phyloP scores from a whole-genome alignment of 495 filamentous ascomycete species.

The Penicillium psychrofluorescens region DNA sequence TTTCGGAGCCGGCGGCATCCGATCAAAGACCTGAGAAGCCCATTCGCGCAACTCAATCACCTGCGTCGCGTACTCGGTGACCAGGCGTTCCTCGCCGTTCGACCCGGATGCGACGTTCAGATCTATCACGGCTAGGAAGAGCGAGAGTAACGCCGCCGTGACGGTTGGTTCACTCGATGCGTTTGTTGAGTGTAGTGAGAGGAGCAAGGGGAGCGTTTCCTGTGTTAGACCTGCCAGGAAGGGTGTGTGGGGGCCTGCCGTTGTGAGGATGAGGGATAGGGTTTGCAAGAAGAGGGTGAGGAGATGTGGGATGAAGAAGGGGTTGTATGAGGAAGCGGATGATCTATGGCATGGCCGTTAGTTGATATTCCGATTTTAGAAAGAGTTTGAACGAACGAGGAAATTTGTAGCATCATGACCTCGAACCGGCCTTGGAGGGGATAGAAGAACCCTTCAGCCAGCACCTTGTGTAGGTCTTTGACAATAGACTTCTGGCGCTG shows the following conservation, averaged over 20 bases:
- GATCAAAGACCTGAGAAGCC: conserved; percentile 57
- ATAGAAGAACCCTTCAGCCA: conserved; percentile 77
- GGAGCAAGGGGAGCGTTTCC: conserved; percentile 37
- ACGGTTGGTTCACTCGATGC: conserved; percentile 52
- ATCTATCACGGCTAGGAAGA: conserved; percentile 73
- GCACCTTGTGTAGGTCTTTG: conserved; percentile 68
- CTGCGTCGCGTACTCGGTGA: conserved; percentile 39
- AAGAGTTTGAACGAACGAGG: conserved; percentile 24
- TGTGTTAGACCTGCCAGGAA: conserved; percentile 37
- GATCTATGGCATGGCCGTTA: conserved; percentile 18
- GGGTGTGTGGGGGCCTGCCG: conserved; percentile 39
- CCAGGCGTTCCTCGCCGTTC: conserved; percentile 59
- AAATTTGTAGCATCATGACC: conserved; percentile 37
- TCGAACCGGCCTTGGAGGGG: conserved; percentile 50
- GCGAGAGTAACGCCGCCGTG: conserved; percentile 67
- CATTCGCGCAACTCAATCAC: conserved; percentile 36
- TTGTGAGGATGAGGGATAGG: conserved; percentile 41
- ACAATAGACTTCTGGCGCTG: conserved; percentile 47
- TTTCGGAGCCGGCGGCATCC: conserved; percentile 21
- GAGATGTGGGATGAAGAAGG: conserved; percentile 36
- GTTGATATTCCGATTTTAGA: neutral
- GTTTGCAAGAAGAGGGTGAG: conserved; percentile 47
- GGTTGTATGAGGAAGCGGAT: conserved; percentile 30
- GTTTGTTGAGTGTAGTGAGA: conserved; percentile 35
- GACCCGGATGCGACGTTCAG: conserved; percentile 56